Percentiles rank a stretch among this genome's conserved stretches.
phyloP scores from a whole-genome alignment of 768 basidiomycete species.

The Crepidotus variabilis region DNA sequence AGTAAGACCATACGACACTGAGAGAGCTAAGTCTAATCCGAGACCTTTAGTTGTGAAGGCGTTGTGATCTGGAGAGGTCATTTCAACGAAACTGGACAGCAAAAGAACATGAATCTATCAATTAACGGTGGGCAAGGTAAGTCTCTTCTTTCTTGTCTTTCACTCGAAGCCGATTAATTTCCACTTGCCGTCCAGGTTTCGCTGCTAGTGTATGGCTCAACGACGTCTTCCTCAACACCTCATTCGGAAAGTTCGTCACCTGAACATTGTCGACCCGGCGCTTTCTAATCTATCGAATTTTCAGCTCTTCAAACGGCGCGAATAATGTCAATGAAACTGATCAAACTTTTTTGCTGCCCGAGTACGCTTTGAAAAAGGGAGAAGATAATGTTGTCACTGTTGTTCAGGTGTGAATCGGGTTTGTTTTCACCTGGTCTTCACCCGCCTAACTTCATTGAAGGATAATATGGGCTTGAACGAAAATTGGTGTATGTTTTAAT shows the following conservation, averaged over 20 bases:
- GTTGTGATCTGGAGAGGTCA: conserved; percentile 80
- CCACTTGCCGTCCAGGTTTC: too few species aligned
- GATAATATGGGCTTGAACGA: conserved; percentile 78
- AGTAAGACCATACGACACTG: conserved; percentile 41
- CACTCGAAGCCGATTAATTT: too few species aligned
- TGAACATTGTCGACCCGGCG: too few species aligned
- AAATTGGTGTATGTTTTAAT: too few species aligned
- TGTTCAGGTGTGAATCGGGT: too few species aligned
- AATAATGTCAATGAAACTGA: too few species aligned
- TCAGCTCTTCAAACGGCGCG: conserved; percentile 68
- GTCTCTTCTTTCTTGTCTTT: too few species aligned
- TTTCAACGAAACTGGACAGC: conserved; percentile 58
- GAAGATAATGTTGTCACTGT: conserved; percentile 76
- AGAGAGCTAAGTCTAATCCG: conserved; percentile 8
- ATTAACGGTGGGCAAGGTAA: conserved; percentile 73
- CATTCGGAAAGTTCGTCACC: conserved; percentile 62
- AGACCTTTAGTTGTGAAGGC: conserved; percentile 76
- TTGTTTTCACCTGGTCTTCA: conserved; percentile 11
- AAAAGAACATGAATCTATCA: conserved; percentile 65
- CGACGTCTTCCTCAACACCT: conserved; percentile 63
- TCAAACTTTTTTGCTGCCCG: conserved; percentile 65
- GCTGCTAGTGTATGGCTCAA: conserved; percentile 84
- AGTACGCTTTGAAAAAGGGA: conserved; percentile 40
- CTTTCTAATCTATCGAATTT: too few species aligned
- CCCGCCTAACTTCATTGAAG: conserved; percentile 24